A percentile compares a stretch with the other conserved stretches of the same genome.
phyloP scores from a whole-genome alignment of 192 early-diverging fungal genomes.

The Chytriomyces sp. region DNA sequence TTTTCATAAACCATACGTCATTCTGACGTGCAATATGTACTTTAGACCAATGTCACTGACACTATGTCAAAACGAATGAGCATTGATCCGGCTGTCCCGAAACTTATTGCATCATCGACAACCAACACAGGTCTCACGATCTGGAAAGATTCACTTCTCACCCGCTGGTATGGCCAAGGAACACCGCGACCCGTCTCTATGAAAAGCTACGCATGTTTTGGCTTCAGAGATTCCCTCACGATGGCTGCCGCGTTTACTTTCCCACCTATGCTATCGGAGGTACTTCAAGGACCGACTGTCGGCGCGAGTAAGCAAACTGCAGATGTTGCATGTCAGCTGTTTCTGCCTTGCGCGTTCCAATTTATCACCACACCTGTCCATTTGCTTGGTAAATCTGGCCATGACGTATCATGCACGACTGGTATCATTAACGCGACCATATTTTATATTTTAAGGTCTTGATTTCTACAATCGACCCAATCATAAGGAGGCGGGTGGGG shows the following conservation, averaged over 20 bases:
- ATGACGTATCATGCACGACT: constrained; percentile 24
- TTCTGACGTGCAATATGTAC: background rate
- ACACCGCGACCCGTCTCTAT: constrained; percentile 41
- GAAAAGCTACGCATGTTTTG: constrained; percentile 42
- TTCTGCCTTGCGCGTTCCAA: constrained; percentile 52
- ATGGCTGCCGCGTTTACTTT: constrained; percentile 56
- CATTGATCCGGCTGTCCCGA: constrained; percentile 41
- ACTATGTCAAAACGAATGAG: constrained; percentile 39
- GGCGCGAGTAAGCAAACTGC: background rate
- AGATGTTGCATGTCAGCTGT: constrained; percentile 46
- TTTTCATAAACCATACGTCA: background rate
- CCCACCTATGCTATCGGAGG: constrained; percentile 39
- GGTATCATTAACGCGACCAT: too few species aligned
- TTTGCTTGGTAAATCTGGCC: constrained; percentile 51
- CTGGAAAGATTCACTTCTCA: constrained; percentile 52
- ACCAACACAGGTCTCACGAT: constrained; percentile 52
- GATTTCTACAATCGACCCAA: constrained; percentile 54
- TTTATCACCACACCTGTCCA: constrained; percentile 52
- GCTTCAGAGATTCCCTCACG: constrained; percentile 50
- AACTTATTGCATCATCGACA: constrained; percentile 46
- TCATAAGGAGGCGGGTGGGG: constrained; percentile 6
- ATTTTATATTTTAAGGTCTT: constrained; percentile 38
- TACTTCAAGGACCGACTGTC: constrained; percentile 8
- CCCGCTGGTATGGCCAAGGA: constrained; percentile 49
- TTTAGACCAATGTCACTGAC: constrained; percentile 48